These are phyloP conservation scores for Debaryomyces hansenii DNA, from an alignment of 805 yeast genomes.

Conservation along the genomic window DNA sequence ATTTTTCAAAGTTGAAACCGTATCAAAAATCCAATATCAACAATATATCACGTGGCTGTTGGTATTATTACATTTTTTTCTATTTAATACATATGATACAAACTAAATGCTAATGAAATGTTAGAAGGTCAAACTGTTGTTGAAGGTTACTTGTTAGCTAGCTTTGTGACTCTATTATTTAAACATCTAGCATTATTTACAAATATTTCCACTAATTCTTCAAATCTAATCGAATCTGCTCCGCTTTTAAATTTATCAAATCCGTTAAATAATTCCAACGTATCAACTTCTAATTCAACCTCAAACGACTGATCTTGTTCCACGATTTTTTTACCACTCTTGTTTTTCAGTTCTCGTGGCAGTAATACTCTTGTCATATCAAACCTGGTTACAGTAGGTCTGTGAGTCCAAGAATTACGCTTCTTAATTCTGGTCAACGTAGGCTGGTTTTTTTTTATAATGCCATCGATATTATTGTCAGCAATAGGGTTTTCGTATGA, in stretches of 20 bases:
- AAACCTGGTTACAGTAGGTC: slow-evolving; percentile 69
- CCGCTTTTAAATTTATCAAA: slow-evolving; percentile 42
- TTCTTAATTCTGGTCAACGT: slow-evolving; percentile 66
- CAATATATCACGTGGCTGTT: not conserved
- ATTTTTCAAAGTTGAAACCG: not conserved
- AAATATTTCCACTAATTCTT: slow-evolving; percentile 46
- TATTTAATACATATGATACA: not conserved
- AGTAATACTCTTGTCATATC: slow-evolving; percentile 64
- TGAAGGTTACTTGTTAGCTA: slow-evolving; percentile 25
- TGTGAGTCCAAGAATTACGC: slow-evolving; percentile 69
- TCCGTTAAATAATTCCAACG: slow-evolving; percentile 38
- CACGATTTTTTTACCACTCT: slow-evolving; percentile 34
- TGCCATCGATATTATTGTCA: slow-evolving; percentile 54
- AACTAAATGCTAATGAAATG: not conserved
- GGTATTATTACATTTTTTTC: not conserved
- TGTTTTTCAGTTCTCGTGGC: slow-evolving; percentile 37
- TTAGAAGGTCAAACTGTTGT: not conserved
- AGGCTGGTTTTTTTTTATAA: slow-evolving; percentile 51
- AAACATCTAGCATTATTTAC: slow-evolving; percentile 44
- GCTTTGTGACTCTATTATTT: slow-evolving; percentile 43
- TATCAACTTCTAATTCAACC: slow-evolving; percentile 43
- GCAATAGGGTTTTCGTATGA: slow-evolving; percentile 75
- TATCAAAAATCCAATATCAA: not conserved
- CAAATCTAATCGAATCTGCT: slow-evolving; percentile 37
- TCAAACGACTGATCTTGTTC: slow-evolving; percentile 38